Evolutionary conservation across 345 rosid species (phyloP), one percentile per base, ranked within the genome.

Genomic region (Pistacia integerrima): DNA sequence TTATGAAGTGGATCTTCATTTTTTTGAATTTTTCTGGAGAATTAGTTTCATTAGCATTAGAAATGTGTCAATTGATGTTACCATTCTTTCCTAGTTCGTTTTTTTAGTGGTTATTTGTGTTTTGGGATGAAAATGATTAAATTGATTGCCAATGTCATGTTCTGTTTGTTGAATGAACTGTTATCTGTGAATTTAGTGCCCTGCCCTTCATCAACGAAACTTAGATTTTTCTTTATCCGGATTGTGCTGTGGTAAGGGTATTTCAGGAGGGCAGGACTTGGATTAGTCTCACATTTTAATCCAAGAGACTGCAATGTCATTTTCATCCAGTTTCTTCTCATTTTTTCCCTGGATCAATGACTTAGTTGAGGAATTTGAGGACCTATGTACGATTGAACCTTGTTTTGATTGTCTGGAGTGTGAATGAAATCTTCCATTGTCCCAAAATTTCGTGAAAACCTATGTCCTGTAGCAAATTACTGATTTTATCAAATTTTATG

Each of bases 131-230:
- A 62, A 62, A 49, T 51, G 41, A 8, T 49, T 61, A 56, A 25
- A 12, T 33, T 64, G 57, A 35, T 74, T 49, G 76, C n/a, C 76
- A 30, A 49, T 62, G 68, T n/a, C 68, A 73, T 18, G n/a, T 12
- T 36, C 46, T 28, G 11, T 6, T 44, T n/a, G 66, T 60, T 70
- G 22, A 33, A 22, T 44, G 44, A 44, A 60, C 17, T 59, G 16
- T 25, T 25, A 8, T 57, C 48, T 57, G 28, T 8, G 5, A 41
- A 72, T 22, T 72, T 3, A 25, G 5, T 59, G 28, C 30, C 18
- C n/a, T 48, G 68, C 52, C 20, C 52, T 35, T 33, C 11, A 28
- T 25, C 51, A 2, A 38, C 18, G 51, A 63, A 51, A 35, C 51
- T 51, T 60, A 63, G 60, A 62, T 62, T 11, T 72, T 73, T 63